Conservation (phyloP, 1,284 basidiomycete genomes). For the Marasmius fiardii region DNA sequence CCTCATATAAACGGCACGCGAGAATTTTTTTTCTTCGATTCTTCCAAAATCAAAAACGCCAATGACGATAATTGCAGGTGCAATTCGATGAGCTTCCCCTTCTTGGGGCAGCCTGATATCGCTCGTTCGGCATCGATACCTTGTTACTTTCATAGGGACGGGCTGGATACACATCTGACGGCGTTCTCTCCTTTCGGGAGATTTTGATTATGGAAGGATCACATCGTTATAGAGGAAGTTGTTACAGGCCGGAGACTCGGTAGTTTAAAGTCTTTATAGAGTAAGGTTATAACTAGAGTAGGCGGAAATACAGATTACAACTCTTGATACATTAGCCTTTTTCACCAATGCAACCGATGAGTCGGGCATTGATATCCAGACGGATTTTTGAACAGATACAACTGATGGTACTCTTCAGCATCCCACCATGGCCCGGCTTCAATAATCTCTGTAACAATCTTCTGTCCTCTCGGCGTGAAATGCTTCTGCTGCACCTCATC, state of each 20-base stretch:
- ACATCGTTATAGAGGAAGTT: no score
- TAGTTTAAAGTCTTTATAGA: no score
- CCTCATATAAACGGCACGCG: not conserved
- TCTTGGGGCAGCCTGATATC: constrained; percentile 43
- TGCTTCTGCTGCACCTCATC: constrained; percentile 85
- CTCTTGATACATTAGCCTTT: no score
- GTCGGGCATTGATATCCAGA: constrained; percentile 47
- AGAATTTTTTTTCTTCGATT: constrained; percentile 33
- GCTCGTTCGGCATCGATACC: constrained; percentile 48
- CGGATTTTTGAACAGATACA: constrained; percentile 71
- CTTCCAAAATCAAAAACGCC: constrained; percentile 51
- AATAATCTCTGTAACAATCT: constrained; percentile 77
- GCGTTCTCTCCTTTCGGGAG: constrained; percentile 26
- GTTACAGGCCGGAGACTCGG: no score
- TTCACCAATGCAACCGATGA: constrained; percentile 44
- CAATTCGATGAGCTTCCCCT: constrained; percentile 45
- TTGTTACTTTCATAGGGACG: constrained; percentile 48
- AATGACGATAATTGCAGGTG: constrained; percentile 39
- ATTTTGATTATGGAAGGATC: not conserved
- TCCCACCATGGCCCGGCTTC: constrained; percentile 74
- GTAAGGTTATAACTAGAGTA: no score
- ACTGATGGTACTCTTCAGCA: constrained; percentile 85
- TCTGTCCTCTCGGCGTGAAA: constrained; percentile 68
- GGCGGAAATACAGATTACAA: no score
- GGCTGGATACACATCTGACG: constrained; percentile 38